Conservation (phyloP, 192 early-diverging fungal species). For the Coemansia biformis region DNA sequence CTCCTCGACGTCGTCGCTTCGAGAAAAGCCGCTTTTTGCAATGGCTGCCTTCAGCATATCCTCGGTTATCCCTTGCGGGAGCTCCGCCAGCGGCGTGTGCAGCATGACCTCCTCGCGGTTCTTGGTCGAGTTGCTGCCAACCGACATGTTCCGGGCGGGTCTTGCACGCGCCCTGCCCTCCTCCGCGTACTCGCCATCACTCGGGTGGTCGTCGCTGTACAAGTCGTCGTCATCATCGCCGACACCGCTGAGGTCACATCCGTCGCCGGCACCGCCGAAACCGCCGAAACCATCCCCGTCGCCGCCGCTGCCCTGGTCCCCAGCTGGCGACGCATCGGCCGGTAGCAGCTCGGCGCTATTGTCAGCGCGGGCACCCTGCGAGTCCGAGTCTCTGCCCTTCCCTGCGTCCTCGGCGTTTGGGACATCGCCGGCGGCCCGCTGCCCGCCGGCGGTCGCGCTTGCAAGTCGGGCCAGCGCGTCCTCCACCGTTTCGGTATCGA, state of each 20-base stretch:
- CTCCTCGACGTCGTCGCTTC: constrained; percentile 32
- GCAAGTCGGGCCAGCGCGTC: constrained; percentile 45
- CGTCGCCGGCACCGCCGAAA: neutral
- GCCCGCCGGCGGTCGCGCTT: neutral
- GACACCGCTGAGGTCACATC: neutral
- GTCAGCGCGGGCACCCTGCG: too few species aligned
- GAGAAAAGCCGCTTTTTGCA: constrained; percentile 44
- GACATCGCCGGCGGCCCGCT: neutral
- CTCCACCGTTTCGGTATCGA: constrained; percentile 36
- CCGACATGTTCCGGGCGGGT: neutral
- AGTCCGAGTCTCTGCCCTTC: too few species aligned
- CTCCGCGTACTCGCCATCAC: neutral
- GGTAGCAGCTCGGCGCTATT: too few species aligned
- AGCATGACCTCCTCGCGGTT: constrained; percentile 28
- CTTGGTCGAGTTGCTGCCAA: neutral
- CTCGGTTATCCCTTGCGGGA: constrained; percentile 42
- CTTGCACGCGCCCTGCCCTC: neutral
- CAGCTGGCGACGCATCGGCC: too few species aligned
- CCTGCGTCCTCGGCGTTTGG: neutral
- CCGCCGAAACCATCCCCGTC: neutral
- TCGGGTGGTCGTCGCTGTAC: neutral
- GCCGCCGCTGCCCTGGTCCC: neutral
- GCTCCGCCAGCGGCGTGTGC: constrained; percentile 37
- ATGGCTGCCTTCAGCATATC: constrained; percentile 49
- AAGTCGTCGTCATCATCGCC: neutral